A percentile compares a stretch with the other conserved stretches of the same genome.
These are phyloP conservation scores for Fraxinus angustifolia DNA, from an alignment of 305 asterid genomes.

Conservation along the genomic window DNA sequence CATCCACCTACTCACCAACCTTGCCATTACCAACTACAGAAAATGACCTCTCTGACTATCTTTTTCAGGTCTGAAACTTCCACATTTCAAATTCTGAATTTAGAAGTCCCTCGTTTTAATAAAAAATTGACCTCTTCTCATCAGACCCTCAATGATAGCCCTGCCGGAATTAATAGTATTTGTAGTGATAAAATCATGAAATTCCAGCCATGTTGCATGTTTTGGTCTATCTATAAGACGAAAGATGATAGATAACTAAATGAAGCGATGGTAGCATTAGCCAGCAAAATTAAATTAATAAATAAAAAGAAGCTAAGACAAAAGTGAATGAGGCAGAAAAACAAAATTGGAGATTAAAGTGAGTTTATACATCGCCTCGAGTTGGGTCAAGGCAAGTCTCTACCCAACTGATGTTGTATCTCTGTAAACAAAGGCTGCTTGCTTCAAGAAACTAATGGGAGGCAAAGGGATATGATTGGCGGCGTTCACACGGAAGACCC, in stretches of 20 bases:
- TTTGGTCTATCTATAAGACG: too few relatives aligned
- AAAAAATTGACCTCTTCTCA: too few relatives aligned
- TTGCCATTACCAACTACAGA: background rate
- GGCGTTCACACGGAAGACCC: constrained; percentile 19
- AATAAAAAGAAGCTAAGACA: too few relatives aligned
- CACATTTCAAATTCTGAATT: background rate
- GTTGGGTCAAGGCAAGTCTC: constrained; percentile 59
- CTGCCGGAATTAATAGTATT: too few relatives aligned
- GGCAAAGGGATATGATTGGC: constrained; percentile 67
- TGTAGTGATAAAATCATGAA: too few relatives aligned
- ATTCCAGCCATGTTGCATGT: too few relatives aligned
- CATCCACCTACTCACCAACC: background rate
- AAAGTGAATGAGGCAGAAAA: too few relatives aligned
- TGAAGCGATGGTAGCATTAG: too few relatives aligned
- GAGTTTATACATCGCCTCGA: constrained; percentile 25
- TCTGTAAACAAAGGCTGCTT: constrained; percentile 66
- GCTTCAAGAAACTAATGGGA: constrained; percentile 71
- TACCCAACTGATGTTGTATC: constrained; percentile 62
- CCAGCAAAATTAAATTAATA: too few relatives aligned
- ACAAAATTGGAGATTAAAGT: too few relatives aligned
- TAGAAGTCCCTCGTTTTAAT: background rate
- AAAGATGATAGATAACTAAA: too few relatives aligned
- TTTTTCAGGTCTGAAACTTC: background rate
- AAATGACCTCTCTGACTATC: background rate
- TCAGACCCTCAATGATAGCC: too few relatives aligned